Base-by-base conservation (phyloP, 139 green algal species). In the Pseudopediastrum boryanum region DNA sequence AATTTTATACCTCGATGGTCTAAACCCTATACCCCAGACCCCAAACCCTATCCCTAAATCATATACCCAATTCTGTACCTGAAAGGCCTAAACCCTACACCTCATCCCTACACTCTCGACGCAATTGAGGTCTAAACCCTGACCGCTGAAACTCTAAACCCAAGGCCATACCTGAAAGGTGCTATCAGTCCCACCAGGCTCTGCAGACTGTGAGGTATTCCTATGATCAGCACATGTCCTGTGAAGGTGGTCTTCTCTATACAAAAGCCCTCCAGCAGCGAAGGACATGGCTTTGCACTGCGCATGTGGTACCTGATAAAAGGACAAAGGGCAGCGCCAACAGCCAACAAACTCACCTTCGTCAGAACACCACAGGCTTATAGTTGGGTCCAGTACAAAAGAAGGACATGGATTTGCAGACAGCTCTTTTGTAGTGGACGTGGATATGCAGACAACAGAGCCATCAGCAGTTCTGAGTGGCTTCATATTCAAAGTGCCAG, bases 191-290 rank as follows among this genome's bases (percentile, higher is more conserved):
- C 44, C 4, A 80, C 19, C 43, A 80, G 43, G 10, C 23, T 3
- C 61, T 72, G 61, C 23, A 66, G 74, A 16, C 61, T 73, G 21
- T 35, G 33, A 6, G 74, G 74, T 10, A 51, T n/a, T 3, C 74
- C 74, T 6, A 80, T 31, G 9, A 80, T 29, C 19, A 80, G 44
- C 23, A 80, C 39, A 38, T 80, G 74, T 6, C 61, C 74, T 12
- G 54, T 71, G 58, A 48, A 5, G 25, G 21, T 29, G 2, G 59
- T 13, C 5, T 16, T 35, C 58, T 71, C 31, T 13, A 51, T 33
- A 51, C 48, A 50, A 25, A 10, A 25, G 48, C 27, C 29, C 43
- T 27, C 16, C n/a, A 62, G 65, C 6, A 52, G 2, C 39, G 10
- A 31, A 43, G 62, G 8, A 43, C 33, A 50, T 43, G 12, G 10